Conservation (phyloP, 495 filamentous ascomycete species). For the Penicillium angulare region DNA sequence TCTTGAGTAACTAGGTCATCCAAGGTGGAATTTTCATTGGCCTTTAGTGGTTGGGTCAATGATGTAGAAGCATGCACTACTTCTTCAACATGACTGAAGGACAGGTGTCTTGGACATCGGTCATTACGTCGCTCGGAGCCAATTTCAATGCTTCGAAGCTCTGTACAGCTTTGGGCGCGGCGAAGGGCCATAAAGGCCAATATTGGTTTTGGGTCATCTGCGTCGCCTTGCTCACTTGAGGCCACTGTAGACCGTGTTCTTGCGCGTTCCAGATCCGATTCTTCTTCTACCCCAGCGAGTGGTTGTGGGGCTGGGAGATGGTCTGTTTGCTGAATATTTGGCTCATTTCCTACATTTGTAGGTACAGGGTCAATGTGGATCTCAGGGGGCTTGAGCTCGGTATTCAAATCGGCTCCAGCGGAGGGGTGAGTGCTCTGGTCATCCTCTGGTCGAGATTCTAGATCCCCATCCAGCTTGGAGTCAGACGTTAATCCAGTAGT, state of each 20-base stretch:
- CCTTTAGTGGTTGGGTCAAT: constrained; percentile 35
- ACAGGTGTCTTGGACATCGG: constrained; percentile 75
- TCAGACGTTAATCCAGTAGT: constrained; percentile 17
- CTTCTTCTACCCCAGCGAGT: constrained; percentile 22
- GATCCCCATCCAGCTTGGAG: constrained; percentile 19
- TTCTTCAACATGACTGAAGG: constrained; percentile 87
- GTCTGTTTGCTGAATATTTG: constrained; percentile 15
- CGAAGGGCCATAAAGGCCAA: constrained; percentile 37
- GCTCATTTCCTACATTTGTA: constrained; percentile 17
- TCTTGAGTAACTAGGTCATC: constrained; percentile 47
- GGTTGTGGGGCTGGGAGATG: constrained; percentile 11
- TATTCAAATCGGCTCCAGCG: constrained; percentile 5
- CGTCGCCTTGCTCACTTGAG: constrained; percentile 29
- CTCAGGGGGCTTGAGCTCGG: constrained; percentile 31
- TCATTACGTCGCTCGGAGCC: constrained; percentile 23
- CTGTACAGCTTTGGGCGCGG: constrained; percentile 45
- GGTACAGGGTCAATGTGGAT: constrained; percentile 35
- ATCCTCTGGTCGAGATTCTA: constrained; percentile 14
- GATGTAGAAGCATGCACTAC: constrained; percentile 72
- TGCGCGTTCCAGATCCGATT: constrained; percentile 31
- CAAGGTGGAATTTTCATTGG: constrained; percentile 27
- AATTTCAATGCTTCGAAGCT: constrained; percentile 24
- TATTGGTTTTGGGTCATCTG: constrained; percentile 15
- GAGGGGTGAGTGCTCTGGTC: constrained; percentile 6
- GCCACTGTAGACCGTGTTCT: constrained; percentile 36